phyloP scores from a whole-genome alignment of 2,329 filamentous ascomycete species.

The Aspergillus calidoustus region DNA sequence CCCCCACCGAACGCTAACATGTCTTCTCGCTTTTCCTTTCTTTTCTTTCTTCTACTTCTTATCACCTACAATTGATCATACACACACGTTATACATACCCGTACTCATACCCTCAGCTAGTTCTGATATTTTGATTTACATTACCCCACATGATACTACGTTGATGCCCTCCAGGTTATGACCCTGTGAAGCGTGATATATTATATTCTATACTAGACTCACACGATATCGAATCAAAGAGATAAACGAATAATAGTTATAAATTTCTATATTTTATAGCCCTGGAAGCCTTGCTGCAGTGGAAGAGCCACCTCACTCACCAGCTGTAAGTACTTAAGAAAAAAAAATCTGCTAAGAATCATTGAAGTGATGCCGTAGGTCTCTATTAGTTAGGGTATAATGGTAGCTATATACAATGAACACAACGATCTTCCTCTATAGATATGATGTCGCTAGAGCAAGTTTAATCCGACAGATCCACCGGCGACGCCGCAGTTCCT shows the following conservation, averaged over 20 bases:
- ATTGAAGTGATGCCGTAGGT: background rate
- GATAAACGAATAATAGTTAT: background rate
- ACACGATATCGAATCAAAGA: background rate
- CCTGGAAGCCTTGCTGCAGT: background rate
- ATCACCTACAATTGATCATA: background rate
- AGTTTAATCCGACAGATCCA: slow-evolving; percentile 7
- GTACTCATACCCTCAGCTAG: background rate
- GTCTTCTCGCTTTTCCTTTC: background rate
- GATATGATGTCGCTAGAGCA: background rate
- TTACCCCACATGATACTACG: background rate
- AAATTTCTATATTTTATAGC: background rate
- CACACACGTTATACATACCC: background rate
- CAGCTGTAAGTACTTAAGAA: background rate
- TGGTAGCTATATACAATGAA: background rate
- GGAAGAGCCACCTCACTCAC: no score
- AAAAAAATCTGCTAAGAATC: background rate
- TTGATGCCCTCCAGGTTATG: background rate
- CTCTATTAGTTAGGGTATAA: background rate
- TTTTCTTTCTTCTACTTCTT: background rate
- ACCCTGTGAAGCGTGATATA: background rate
- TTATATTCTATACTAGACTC: background rate
- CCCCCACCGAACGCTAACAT: background rate
- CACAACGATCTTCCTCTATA: background rate
- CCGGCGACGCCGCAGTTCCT: slow-evolving; percentile 3
- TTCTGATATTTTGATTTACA: background rate